Percentiles rank a stretch among this genome's conserved stretches.
Evolutionary conservation across 345 rosid species (phyloP).

Genomic region (Populus alba): DNA sequence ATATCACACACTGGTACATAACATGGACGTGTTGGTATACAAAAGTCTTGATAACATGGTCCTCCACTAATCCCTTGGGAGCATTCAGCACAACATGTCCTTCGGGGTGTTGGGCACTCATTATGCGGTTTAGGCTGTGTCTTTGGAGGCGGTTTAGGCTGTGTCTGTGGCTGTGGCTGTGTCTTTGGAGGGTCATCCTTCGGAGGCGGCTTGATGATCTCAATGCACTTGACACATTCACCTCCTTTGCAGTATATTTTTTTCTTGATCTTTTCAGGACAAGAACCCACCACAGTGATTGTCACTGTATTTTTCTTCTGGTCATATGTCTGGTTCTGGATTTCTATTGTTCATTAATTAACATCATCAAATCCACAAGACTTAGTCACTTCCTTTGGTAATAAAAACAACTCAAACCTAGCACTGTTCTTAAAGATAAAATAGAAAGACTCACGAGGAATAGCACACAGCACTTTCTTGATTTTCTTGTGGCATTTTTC

Average conservation of each 20-base stretch:
- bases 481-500: constrained; percentile 63
- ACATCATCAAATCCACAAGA: constrained; percentile 9
- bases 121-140: background rate
- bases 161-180: constrained; percentile 7
- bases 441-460: constrained; percentile 56
- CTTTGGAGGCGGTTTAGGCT: background rate
- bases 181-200: no score
- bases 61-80: constrained; percentile 17
- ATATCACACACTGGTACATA: no score
- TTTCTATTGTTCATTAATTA: constrained; percentile 37
- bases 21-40: background rate
- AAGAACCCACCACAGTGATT: constrained; percentile 70
- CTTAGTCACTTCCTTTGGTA: constrained; percentile 16
- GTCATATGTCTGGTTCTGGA: constrained; percentile 49
- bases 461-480: constrained; percentile 62
- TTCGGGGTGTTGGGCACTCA: constrained; percentile 2
- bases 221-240: constrained; percentile 52
- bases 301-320: constrained; percentile 56
- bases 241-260: constrained; percentile 50
- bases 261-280: constrained; percentile 64
- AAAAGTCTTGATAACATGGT: background rate
- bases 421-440: no score
- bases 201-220: constrained; percentile 36
- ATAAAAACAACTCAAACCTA: constrained; percentile 32
- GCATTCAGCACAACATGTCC: constrained; percentile 26